Conservation (phyloP, 805 yeast species). For the Starmerella sp. region DNA sequence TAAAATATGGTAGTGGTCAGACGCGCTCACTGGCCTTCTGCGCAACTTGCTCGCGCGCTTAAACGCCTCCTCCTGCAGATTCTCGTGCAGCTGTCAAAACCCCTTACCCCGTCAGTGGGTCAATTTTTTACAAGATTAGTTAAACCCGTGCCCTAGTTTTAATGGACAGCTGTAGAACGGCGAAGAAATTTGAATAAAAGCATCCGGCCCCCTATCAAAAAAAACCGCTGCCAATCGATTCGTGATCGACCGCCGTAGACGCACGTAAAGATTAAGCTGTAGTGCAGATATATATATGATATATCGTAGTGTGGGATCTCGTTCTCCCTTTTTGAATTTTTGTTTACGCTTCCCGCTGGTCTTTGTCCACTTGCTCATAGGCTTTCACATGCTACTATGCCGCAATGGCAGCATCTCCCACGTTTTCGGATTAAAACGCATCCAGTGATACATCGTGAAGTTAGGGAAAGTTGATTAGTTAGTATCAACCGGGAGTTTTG, state of each 20-base stretch:
- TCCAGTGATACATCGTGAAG: background rate
- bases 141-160: background rate
- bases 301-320: no score
- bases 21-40: background rate
- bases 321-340: no score
- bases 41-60: background rate
- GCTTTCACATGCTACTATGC: background rate
- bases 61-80: background rate
- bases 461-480: constrained; percentile 4
- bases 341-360: background rate
- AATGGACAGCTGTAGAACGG: background rate
- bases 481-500: background rate
- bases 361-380: background rate
- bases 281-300: no score
- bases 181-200: constrained; percentile 1
- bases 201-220: background rate
- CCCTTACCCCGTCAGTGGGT: background rate
- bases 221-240: background rate
- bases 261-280: no score
- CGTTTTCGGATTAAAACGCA: constrained; percentile 1
- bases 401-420: background rate
- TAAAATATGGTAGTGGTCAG: background rate
- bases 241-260: background rate
- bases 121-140: background rate
- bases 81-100: background rate